Evolutionary conservation across 495 filamentous ascomycete species (phyloP).

Genomic region (Terfezia claveryi): DNA sequence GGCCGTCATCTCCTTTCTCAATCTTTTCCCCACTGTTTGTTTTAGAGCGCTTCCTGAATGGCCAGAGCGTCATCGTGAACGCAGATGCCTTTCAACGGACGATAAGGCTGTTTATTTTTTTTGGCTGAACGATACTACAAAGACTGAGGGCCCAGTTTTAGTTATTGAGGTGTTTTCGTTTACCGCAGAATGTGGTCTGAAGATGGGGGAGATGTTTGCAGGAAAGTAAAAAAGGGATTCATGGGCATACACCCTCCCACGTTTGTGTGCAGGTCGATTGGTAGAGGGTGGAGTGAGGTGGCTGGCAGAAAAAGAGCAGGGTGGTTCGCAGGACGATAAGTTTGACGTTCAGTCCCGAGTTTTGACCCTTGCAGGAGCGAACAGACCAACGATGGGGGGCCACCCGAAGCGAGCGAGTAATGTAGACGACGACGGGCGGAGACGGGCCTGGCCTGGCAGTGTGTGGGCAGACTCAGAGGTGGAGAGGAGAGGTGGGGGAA

Average conservation of each 20-base stretch:
- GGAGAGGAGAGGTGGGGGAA: no score
- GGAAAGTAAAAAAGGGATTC: background rate
- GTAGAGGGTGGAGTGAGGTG: background rate
- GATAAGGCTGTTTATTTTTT: no score
- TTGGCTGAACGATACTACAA: no score
- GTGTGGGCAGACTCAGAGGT: no score
- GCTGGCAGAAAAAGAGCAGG: background rate
- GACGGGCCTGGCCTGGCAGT: no score
- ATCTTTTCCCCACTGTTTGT: constrained; percentile 14
- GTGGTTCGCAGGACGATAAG: background rate
- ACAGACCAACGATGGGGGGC: background rate
- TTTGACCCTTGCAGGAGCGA: background rate
- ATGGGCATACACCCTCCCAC: background rate
- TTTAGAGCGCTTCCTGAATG: constrained; percentile 17
- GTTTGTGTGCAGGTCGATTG: background rate
- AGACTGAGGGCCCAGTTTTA: background rate
- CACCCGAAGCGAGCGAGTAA: background rate
- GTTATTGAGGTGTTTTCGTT: background rate
- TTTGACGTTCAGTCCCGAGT: background rate
- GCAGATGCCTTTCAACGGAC: background rate
- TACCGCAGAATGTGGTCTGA: background rate
- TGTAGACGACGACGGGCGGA: no score
- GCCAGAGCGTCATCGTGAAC: constrained; percentile 13
- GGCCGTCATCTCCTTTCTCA: constrained; percentile 6
- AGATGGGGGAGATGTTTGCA: background rate